A percentile compares a stretch with the other conserved stretches of the same genome.
Evolutionary conservation across 352 stramenopile species (phyloP).

Genomic region (Phytophthora boehmeriae): DNA sequence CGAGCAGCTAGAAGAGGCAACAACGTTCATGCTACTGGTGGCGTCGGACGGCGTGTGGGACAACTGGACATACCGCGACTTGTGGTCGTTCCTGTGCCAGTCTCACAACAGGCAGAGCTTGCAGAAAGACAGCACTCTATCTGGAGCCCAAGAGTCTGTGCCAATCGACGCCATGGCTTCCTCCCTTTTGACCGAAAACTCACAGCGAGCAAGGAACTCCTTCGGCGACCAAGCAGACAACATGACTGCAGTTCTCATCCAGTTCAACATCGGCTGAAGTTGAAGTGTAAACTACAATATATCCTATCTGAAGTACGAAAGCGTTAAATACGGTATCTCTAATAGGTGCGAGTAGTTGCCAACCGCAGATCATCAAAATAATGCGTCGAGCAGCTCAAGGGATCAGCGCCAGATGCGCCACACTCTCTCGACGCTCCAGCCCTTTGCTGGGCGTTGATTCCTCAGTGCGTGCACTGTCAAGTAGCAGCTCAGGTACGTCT

Average conservation of each 20-base stretch:
- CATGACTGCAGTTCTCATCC: conserved; percentile 85
- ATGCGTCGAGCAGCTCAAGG: conserved; percentile 24
- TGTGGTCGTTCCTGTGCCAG: conserved; percentile 53
- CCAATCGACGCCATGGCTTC: conserved; percentile 37
- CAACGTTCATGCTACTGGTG: conserved; percentile 59
- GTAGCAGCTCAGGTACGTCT: conserved; percentile 13
- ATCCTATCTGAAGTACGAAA: not conserved
- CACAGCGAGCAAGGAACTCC: conserved; percentile 56
- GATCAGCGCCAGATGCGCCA: conserved; percentile 12
- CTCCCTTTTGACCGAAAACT: conserved; percentile 68
- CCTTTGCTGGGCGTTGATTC: conserved; percentile 9
- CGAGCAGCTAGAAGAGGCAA: not conserved
- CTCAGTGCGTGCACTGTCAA: conserved; percentile 12
- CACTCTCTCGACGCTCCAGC: conserved; percentile 6
- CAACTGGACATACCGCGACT: conserved; percentile 87
- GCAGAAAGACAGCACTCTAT: conserved; percentile 8
- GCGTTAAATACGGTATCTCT: not conserved
- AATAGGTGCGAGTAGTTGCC: not conserved
- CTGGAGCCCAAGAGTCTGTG: conserved; percentile 5
- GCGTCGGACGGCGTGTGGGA: conserved; percentile 90
- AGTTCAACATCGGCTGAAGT: conserved; percentile 30
- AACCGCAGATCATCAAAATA: conserved; percentile 13
- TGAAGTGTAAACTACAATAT: too few species aligned
- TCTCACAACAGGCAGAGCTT: conserved; percentile 9
- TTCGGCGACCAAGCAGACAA: conserved; percentile 91